Evolutionary conservation across 1,284 basidiomycete species (phyloP).

Genomic region (Coniferiporia weirii): DNA sequence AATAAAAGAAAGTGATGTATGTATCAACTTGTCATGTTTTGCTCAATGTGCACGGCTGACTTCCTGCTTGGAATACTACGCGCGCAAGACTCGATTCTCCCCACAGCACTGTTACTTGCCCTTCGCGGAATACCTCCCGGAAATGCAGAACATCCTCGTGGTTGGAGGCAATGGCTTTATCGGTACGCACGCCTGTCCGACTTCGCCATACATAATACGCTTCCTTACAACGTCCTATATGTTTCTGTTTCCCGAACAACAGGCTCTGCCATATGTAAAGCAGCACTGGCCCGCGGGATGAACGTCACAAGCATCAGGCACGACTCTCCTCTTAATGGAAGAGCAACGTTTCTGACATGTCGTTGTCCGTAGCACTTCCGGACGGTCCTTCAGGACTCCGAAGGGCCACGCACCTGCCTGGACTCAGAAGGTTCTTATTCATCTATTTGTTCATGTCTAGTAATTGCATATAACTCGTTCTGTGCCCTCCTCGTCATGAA

Average conservation of each 20-base stretch:
- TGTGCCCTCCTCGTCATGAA: neutral
- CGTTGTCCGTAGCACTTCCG: conserved; percentile 64
- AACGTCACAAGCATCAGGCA: conserved; percentile 88
- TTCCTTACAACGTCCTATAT: neutral
- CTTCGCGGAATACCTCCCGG: conserved; percentile 17
- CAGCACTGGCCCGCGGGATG: conserved; percentile 79
- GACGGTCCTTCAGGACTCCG: conserved; percentile 78
- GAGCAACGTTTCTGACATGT: conserved; percentile 1
- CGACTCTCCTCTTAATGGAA: conserved; percentile 15
- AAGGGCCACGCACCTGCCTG: conserved; percentile 89
- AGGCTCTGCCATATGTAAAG: conserved; percentile 92
- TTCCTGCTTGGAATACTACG: neutral
- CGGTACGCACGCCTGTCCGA: conserved; percentile 41
- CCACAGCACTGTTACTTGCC: too few relatives aligned
- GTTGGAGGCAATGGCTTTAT: conserved; percentile 95
- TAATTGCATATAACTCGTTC: conserved; percentile 2
- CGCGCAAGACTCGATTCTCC: neutral
- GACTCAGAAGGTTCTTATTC: conserved; percentile 56
- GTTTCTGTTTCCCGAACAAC: neutral
- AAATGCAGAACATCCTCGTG: conserved; percentile 67
- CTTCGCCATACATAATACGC: neutral
- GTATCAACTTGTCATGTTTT: too few relatives aligned
- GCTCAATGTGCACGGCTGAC: too few relatives aligned
- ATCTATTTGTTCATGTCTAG: neutral
- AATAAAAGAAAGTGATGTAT: too few relatives aligned